These are phyloP conservation scores for Omphalotus guepiniiformis DNA, from an alignment of 768 basidiomycete species.

Conservation along the genomic window DNA sequence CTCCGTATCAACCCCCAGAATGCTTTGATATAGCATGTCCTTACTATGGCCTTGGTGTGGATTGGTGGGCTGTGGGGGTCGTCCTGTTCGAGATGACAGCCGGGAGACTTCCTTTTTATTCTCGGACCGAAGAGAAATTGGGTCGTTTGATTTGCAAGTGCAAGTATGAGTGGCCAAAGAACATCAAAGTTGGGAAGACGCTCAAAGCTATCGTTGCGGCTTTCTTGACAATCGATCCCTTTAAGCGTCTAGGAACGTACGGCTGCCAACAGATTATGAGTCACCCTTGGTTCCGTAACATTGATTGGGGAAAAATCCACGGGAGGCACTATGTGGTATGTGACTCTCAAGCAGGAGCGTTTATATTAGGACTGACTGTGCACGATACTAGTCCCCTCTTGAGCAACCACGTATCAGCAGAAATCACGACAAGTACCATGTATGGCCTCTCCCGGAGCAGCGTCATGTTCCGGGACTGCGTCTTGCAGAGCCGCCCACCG, in stretches of 20 bases:
- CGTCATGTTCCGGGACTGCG: slow-evolving; percentile 35
- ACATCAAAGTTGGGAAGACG: slow-evolving; percentile 30
- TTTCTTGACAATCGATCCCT: slow-evolving; percentile 34
- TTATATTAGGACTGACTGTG: background rate
- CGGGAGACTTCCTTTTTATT: slow-evolving; percentile 26
- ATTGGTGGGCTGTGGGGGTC: slow-evolving; percentile 55
- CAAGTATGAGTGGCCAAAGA: slow-evolving; percentile 35
- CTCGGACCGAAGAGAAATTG: slow-evolving; percentile 21
- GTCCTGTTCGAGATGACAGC: slow-evolving; percentile 52
- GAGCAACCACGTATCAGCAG: slow-evolving; percentile 23
- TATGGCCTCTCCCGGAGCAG: slow-evolving; percentile 30
- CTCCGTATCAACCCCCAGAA: slow-evolving; percentile 50
- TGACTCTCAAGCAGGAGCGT: slow-evolving; percentile 8
- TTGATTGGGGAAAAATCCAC: slow-evolving; percentile 47
- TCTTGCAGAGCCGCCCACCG: slow-evolving; percentile 27
- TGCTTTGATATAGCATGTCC: slow-evolving; percentile 16
- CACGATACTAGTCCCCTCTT: background rate
- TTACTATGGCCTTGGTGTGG: slow-evolving; percentile 28
- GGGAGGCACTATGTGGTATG: slow-evolving; percentile 42
- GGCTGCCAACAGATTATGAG: slow-evolving; percentile 29
- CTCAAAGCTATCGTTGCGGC: slow-evolving; percentile 38
- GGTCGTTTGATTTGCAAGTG: slow-evolving; percentile 22
- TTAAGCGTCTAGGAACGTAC: slow-evolving; percentile 34
- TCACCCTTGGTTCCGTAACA: slow-evolving; percentile 41
- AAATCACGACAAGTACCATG: slow-evolving; percentile 41